These are phyloP conservation scores for Clohesyomyces aquaticus DNA, from an alignment of 495 filamentous ascomycete genomes.

Conservation along the genomic window DNA sequence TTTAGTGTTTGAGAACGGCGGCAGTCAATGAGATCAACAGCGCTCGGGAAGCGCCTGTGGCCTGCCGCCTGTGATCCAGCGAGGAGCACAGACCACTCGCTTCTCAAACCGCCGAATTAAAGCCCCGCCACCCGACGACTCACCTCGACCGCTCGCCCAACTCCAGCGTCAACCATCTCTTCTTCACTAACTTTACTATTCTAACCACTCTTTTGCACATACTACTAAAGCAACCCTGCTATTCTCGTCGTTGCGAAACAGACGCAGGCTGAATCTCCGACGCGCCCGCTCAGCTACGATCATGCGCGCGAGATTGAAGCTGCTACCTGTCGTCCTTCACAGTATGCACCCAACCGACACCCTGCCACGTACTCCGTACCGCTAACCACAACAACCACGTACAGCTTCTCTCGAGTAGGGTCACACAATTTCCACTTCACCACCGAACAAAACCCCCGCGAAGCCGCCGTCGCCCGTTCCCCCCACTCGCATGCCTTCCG, in stretches of 20 bases:
- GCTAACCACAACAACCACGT: background rate
- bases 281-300: background rate
- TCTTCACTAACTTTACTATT: background rate
- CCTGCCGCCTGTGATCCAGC: background rate
- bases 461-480: background rate
- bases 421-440: background rate
- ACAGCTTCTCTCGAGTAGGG: constrained; percentile 3
- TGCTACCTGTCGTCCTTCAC: background rate
- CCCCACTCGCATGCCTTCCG: constrained; percentile 23
- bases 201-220: background rate
- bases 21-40: background rate
- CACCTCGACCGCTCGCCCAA: background rate
- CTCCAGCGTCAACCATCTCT: background rate
- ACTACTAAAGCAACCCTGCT: too few relatives aligned
- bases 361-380: background rate
- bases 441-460: background rate
- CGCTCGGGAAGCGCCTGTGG: too few relatives aligned
- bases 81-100: background rate
- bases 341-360: constrained; percentile 6
- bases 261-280: background rate
- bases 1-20: too few relatives aligned
- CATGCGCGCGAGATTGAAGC: constrained; percentile 24
- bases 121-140: background rate
- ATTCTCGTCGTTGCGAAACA: too few relatives aligned
- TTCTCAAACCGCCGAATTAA: background rate